phyloP scores from a whole-genome alignment of 2,329 filamentous ascomycete species.

The Colletotrichum musicola region DNA sequence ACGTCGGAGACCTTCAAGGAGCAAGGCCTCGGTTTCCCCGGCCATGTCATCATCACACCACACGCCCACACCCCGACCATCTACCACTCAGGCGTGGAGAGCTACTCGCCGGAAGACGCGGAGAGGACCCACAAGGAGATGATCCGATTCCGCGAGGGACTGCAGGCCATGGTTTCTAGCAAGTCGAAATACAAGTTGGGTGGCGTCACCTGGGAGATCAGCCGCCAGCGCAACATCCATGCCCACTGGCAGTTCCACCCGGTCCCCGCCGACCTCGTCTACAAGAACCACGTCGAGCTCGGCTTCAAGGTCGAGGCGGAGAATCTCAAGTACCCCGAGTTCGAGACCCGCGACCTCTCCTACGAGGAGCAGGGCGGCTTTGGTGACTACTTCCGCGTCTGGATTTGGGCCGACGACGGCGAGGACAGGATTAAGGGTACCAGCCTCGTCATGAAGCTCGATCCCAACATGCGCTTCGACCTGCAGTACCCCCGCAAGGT shows the following conservation, averaged over 20 bases:
- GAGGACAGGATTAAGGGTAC: constrained; percentile 71
- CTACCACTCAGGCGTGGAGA: constrained; percentile 69
- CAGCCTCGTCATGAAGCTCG: constrained; percentile 80
- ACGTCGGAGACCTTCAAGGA: constrained; percentile 74
- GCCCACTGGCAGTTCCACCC: constrained; percentile 95
- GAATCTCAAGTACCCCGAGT: constrained; percentile 71
- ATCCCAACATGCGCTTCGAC: constrained; percentile 82
- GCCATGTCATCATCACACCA: constrained; percentile 92
- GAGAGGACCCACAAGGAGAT: constrained; percentile 81
- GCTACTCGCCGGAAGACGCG: constrained; percentile 65
- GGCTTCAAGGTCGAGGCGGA: constrained; percentile 91
- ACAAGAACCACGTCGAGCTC: constrained; percentile 82
- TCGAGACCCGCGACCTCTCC: constrained; percentile 62
- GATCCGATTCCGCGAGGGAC: constrained; percentile 79
- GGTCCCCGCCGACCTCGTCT: constrained; percentile 75
- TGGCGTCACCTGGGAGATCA: constrained; percentile 93
- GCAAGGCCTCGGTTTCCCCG: constrained; percentile 78
- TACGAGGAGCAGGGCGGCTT: constrained; percentile 61
- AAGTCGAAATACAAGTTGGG: constrained; percentile 73
- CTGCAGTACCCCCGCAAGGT: constrained; percentile 91
- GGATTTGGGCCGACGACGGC: constrained; percentile 78
- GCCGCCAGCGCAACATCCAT: constrained; percentile 83
- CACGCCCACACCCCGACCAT: constrained; percentile 85
- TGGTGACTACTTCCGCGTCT: constrained; percentile 83
- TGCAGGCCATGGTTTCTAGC: constrained; percentile 83